phyloP scores from a whole-genome alignment of 2,329 filamentous ascomycete genomes.

The Phialocephala sp. region DNA sequence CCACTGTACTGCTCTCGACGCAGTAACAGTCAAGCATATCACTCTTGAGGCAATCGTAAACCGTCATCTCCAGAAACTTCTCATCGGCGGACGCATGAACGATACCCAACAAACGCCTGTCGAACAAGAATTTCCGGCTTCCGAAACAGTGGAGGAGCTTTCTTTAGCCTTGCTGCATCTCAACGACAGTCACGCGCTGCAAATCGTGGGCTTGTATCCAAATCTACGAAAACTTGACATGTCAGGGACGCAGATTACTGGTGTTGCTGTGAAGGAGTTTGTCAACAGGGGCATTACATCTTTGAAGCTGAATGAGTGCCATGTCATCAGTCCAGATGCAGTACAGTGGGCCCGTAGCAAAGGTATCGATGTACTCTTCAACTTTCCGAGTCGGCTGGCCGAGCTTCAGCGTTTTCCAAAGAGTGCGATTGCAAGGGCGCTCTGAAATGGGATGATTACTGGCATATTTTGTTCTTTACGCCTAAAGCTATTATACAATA shows the following conservation, averaged over 20 bases:
- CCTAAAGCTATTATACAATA: neutral
- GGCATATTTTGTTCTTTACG: neutral
- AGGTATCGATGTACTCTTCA: conserved; percentile 37
- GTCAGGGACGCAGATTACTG: conserved; percentile 39
- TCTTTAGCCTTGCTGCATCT: conserved; percentile 26
- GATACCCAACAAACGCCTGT: conserved; percentile 7
- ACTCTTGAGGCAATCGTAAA: conserved; percentile 29
- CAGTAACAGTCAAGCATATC: conserved; percentile 24
- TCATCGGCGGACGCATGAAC: conserved; percentile 31
- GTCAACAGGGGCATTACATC: conserved; percentile 38
- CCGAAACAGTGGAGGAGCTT: conserved; percentile 36
- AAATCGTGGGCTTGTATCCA: conserved; percentile 35
- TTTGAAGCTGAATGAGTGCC: conserved; percentile 39
- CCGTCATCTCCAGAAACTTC: conserved; percentile 35
- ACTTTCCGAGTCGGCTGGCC: conserved; percentile 13
- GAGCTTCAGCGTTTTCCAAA: no score
- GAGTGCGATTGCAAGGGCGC: neutral
- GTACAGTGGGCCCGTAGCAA: conserved; percentile 41
- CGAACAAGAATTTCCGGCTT: conserved; percentile 33
- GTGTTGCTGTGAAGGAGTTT: conserved; percentile 43
- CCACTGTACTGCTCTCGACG: conserved; percentile 27
- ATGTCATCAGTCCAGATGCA: conserved; percentile 39
- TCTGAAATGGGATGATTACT: neutral
- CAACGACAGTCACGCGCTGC: conserved; percentile 30
- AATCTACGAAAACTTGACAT: conserved; percentile 39